Evolutionary conservation across 768 basidiomycete genomes (phyloP).

Genomic region (Hygrocybe punicea): DNA sequence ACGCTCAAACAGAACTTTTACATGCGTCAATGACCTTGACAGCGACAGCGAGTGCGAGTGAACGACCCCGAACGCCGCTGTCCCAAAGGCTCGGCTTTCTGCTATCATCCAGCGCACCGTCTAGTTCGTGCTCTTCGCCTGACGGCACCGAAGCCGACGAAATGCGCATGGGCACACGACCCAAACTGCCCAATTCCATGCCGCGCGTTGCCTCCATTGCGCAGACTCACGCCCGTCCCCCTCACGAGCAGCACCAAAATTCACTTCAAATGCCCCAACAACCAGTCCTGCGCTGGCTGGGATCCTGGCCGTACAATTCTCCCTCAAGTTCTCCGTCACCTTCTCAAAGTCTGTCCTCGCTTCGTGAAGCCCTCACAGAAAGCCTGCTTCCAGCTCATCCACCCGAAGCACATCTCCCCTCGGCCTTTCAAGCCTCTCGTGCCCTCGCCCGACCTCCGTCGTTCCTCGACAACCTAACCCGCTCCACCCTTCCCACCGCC

Average conservation of each 20-base stretch:
- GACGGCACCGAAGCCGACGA: too few relatives aligned
- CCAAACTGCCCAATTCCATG: not conserved
- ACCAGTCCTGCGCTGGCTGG: constrained; percentile 1
- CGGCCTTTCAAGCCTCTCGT: constrained; percentile 32
- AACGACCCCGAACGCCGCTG: too few relatives aligned
- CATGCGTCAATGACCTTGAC: too few relatives aligned
- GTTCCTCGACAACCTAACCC: constrained; percentile 52
- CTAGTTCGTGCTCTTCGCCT: too few relatives aligned
- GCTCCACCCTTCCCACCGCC: constrained; percentile 60
- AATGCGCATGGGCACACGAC: too few relatives aligned
- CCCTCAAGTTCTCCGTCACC: constrained; percentile 15
- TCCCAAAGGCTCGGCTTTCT: too few relatives aligned
- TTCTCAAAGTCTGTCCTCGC: not conserved
- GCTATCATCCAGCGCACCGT: too few relatives aligned
- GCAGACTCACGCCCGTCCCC: not conserved
- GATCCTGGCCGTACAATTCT: constrained; percentile 1
- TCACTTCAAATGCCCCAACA: not conserved
- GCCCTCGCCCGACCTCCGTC: constrained; percentile 46
- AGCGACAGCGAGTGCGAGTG: too few relatives aligned
- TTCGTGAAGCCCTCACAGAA: constrained; percentile 47
- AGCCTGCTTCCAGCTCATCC: constrained; percentile 39
- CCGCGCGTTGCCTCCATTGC: not conserved
- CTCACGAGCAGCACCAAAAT: too few relatives aligned
- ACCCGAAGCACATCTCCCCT: constrained; percentile 42
- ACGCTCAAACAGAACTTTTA: not conserved